Base-by-base conservation (phyloP, 306 rosid species). In the Pueraria montana region DNA sequence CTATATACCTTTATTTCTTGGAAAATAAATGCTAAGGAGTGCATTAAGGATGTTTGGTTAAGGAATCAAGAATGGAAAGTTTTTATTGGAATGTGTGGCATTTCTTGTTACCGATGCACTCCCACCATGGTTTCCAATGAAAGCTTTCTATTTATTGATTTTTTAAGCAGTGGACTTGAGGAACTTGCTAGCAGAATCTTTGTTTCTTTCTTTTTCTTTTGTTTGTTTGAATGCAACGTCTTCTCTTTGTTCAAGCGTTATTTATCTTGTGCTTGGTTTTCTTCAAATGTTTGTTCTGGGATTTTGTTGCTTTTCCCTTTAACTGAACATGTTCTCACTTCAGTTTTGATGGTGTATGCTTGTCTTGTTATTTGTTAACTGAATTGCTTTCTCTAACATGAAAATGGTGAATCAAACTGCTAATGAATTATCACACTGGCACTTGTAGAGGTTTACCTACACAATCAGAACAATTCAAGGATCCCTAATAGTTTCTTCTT, bases 381-480 rank as follows among this genome's bases (percentile, higher is more conserved):
- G 74, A 24, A 74, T 74, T 45, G 26, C 46, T 79, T 79, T 34
- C 38, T 61, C 26, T 6, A 14, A 72, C 73, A 24, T 80, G 53
- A 72, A 65, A 75, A 11, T 63, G 70, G 11, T 52, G 14, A 55
- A 46, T 5, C 21, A 21, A 65, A 65, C 53, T 40, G 7, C 69
- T 56, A 71, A 26, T 21, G 74, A 79, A 78, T 79, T 64, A 30
- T 66, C 32, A 50, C 18, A 14, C 55, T 48, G 80, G 46, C 68
- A 72, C 32, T 85, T 91, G 91, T 84, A 95, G 99, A 93, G 97
- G 85, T 95, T 95, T 87, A 52, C 59, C 58, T 69, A 84, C 83
- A 88, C 88, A 46, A 88, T 95, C 46, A 87, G 99, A 85, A 93
- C 99, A 48, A 89, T 95, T 83, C 99, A 95, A 83, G 98, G 99